Evolutionary conservation across 176 grass and related monocot species (phyloP).

Genomic region (Oropetium thomaeum): DNA sequence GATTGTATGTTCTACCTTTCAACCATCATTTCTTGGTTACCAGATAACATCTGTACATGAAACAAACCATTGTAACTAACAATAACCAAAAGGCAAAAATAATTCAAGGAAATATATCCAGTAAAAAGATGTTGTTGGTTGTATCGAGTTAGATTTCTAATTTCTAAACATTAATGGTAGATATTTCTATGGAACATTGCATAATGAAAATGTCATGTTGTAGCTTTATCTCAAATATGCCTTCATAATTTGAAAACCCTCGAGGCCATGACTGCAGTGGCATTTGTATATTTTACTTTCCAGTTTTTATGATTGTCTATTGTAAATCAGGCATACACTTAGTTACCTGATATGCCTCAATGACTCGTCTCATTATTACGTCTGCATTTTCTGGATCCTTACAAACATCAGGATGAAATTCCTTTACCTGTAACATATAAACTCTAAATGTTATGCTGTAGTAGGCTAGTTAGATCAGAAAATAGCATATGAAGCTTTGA

Average conservation of each 20-base stretch:
- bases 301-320: background rate
- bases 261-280: background rate
- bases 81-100: background rate
- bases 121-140: background rate
- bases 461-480: background rate
- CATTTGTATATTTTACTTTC: background rate
- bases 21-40: conserved; percentile 42
- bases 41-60: conserved; percentile 46
- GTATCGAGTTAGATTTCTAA: background rate
- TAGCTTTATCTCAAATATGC: background rate
- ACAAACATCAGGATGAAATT: conserved; percentile 62
- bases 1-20: conserved; percentile 41
- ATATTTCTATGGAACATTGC: conserved; percentile 1
- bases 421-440: conserved; percentile 42
- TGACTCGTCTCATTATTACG: conserved; percentile 47
- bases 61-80: conserved; percentile 34
- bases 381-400: conserved; percentile 47
- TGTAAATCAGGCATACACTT: background rate
- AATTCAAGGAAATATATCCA: background rate
- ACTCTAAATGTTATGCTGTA: background rate
- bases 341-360: conserved; percentile 53
- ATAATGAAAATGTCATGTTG: background rate
- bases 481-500: background rate
- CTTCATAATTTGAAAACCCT: background rate
- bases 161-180: background rate